A percentile compares a stretch with the other conserved stretches of the same genome.
Conservation (phyloP, 2,329 filamentous ascomycete species). For the Gyromitra esculenta region DNA sequence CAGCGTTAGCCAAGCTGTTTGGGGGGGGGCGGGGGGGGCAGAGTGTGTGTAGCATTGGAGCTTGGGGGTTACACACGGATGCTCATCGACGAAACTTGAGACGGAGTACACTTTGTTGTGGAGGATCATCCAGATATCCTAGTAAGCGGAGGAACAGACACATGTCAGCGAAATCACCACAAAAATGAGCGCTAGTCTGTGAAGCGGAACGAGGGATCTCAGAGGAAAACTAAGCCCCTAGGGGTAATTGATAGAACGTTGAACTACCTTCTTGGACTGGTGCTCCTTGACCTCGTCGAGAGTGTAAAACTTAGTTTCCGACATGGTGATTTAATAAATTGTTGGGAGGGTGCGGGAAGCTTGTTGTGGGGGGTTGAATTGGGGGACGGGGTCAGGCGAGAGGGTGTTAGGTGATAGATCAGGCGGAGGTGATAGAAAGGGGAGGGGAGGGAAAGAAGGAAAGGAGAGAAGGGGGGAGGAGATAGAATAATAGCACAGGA, state of each 20-base stretch:
- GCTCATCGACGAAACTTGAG: constrained; percentile 92
- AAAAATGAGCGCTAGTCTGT: not conserved
- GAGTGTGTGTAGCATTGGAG: constrained; percentile 17
- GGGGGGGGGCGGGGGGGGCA: not conserved
- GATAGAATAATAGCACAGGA: not conserved
- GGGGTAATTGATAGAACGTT: not conserved
- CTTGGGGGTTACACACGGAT: constrained; percentile 72
- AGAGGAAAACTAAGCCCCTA: not conserved
- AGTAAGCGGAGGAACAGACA: not conserved
- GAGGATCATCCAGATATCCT: constrained; percentile 89
- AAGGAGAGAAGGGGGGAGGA: constrained; percentile 32
- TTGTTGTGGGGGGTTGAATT: constrained; percentile 13
- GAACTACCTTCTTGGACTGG: constrained; percentile 76
- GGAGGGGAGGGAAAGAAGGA: not conserved
- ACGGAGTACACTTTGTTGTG: constrained; percentile 97
- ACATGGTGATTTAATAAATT: constrained; percentile 35
- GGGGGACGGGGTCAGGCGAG: not conserved
- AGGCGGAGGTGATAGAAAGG: constrained; percentile 12
- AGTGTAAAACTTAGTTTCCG: constrained; percentile 68
- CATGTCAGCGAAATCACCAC: constrained; percentile 10
- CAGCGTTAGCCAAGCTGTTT: constrained; percentile 17
- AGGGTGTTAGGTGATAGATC: constrained; percentile 6
- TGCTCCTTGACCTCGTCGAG: constrained; percentile 84
- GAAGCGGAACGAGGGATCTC: not conserved
- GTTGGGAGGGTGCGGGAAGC: not conserved